These are phyloP conservation scores for Lactarius hengduanensis DNA, from an alignment of 768 basidiomycete species.

Conservation along the genomic window DNA sequence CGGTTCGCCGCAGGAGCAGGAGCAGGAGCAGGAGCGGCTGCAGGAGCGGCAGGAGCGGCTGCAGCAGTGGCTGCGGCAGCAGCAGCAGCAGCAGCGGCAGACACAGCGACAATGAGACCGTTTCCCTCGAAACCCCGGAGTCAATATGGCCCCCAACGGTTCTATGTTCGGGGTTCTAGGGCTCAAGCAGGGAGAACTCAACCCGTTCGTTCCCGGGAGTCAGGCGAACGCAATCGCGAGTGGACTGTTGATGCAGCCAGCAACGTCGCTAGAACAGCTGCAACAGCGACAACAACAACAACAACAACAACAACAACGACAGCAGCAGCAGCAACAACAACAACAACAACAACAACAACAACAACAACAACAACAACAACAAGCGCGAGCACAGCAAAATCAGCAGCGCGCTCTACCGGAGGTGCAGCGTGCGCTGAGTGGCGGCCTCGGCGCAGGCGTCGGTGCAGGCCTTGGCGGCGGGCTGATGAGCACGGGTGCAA, in stretches of 20 bases:
- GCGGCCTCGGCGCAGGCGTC: constrained; percentile 18
- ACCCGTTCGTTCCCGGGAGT: constrained; percentile 27
- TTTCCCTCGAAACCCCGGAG: constrained; percentile 13
- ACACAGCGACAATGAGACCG: constrained; percentile 15
- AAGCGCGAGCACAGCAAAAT: neutral
- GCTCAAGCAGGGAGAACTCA: constrained; percentile 27
- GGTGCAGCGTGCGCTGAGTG: constrained; percentile 11
- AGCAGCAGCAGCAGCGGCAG: constrained; percentile 6
- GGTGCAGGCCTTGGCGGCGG: neutral
- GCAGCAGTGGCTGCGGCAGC: constrained; percentile 11
- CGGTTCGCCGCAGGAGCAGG: neutral
- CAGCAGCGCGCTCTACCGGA: constrained; percentile 16
- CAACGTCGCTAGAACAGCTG: constrained; percentile 7
- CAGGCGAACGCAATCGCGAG: constrained; percentile 24
- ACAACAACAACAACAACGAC: neutral
- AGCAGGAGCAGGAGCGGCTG: neutral
- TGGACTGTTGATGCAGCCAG: constrained; percentile 15
- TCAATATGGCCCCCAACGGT: constrained; percentile 9
- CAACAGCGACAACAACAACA: constrained; percentile 20
- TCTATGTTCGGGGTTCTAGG: constrained; percentile 19
- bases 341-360: no score
- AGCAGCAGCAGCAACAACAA: no score
- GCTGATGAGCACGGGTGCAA: constrained; percentile 15
- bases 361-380: no score
- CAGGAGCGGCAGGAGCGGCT: neutral